Evolutionary conservation across 176 grass and related monocot species (phyloP), one percentile per base, ranked within the genome.

Genomic region (Lolium multiflorum): DNA sequence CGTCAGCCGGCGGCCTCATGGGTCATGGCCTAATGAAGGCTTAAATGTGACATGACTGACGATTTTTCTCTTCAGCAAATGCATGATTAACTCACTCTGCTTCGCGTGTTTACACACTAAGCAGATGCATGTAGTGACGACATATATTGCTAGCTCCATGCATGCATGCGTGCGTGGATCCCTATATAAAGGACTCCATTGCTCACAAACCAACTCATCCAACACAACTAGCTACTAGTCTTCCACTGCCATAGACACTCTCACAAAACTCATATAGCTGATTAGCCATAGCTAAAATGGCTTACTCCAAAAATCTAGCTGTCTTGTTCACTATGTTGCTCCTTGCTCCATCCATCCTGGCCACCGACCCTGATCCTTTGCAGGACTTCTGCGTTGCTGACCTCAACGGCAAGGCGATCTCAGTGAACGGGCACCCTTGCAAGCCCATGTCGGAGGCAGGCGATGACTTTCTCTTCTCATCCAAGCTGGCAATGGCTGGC

Each of bases 381-480:
- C 90, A 92, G 81, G 93, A 95, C 74, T 92, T 92, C 59, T 95
- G 93, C 31, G 81, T 95, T 24, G 93, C 93, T 9, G 78, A 90
- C 81, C 62, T 64, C 18, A 7, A 10, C 49, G 35, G 74, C 62
- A 17, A 8, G 1, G 24, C 2, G 22, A 3, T 91, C 0, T 76
- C 74, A 0, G 80, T 92, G 49, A 92, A 95, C 64, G 93, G 93
- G 0, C 77, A 82, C 77, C 68, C 88, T 0, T 95, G 93, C 79
- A 37, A 82, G 83, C 86, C 86, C 0, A 0, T 66, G 1, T 55
- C 78, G 17, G 44, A 52, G 15, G 75, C 75, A 35, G 78, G 71
- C 43, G 73, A 89, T 22, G 49, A 76, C 16, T 89, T 92, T 83
- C 85, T 92, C 68, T 92, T 95, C 85, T 92, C 91, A 0, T 51